Conservation (phyloP, 202 grass and related monocot species). For the Cymbopogon flexuosus region DNA sequence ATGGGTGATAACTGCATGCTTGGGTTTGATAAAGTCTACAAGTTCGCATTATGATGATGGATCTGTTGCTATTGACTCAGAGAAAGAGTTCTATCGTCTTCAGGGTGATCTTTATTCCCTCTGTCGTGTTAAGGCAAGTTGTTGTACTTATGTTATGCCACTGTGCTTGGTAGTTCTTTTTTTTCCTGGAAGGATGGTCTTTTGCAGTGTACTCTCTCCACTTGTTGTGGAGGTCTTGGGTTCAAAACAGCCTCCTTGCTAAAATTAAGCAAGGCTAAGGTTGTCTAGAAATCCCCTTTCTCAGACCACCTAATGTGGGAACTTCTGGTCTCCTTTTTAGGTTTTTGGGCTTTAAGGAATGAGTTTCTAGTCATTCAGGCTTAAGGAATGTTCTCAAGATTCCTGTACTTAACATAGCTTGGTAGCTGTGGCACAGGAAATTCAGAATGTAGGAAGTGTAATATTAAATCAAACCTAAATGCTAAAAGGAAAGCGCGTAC, state of each 20-base stretch:
- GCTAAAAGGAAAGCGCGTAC: too few species aligned
- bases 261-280: not conserved
- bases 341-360: not conserved
- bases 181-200: not conserved
- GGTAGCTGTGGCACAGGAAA: not conserved
- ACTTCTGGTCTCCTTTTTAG: not conserved
- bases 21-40: conserved; percentile 79
- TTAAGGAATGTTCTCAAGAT: not conserved
- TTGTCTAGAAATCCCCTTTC: not conserved
- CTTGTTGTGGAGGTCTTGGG: not conserved
- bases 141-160: conserved; percentile 19
- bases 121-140: conserved; percentile 72
- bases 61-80: conserved; percentile 61
- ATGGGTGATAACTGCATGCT: conserved; percentile 92
- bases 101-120: conserved; percentile 95
- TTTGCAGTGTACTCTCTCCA: not conserved
- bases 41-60: conserved; percentile 53
- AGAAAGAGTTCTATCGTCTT: conserved; percentile 91
- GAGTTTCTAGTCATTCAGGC: not conserved
- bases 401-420: not conserved
- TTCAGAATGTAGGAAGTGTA: not conserved
- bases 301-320: not conserved
- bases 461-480: not conserved
- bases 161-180: not conserved
- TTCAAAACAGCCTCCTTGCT: not conserved